These are phyloP conservation scores for Lenwebbia sp. DNA, from an alignment of 345 rosid genomes.

Conservation along the genomic window DNA sequence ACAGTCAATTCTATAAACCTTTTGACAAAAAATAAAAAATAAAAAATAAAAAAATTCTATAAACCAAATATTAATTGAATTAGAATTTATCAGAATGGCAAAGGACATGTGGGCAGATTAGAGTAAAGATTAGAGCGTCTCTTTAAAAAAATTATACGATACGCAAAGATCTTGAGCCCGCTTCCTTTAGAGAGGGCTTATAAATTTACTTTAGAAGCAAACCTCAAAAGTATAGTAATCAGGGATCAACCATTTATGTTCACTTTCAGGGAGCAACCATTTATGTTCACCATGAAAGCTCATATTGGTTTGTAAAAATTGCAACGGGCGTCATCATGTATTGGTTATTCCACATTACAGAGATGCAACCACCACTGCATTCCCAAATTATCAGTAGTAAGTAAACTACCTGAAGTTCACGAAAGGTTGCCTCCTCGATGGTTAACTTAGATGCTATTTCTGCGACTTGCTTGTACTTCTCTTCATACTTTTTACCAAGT, in stretches of 20 bases:
- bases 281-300: background rate
- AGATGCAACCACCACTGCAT: background rate
- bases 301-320: background rate
- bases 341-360: background rate
- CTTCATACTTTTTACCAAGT: constrained; percentile 89
- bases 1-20: background rate
- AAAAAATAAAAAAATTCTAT: too few species aligned
- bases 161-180: background rate
- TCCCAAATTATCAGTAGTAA: background rate
- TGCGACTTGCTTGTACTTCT: constrained; percentile 95
- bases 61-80: background rate
- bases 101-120: background rate
- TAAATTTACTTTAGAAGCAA: background rate
- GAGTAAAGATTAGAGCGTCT: background rate
- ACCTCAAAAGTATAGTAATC: background rate
- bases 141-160: background rate
- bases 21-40: too few species aligned
- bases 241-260: too few species aligned
- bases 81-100: background rate
- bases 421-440: constrained; percentile 89
- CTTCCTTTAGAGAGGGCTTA: background rate
- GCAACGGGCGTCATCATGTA: background rate
- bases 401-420: constrained; percentile 67
- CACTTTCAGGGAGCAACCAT: background rate
- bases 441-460: constrained; percentile 92